phyloP scores from a whole-genome alignment of 2,329 filamentous ascomycete genomes.

The Cylindrodendrum hubeiense region DNA sequence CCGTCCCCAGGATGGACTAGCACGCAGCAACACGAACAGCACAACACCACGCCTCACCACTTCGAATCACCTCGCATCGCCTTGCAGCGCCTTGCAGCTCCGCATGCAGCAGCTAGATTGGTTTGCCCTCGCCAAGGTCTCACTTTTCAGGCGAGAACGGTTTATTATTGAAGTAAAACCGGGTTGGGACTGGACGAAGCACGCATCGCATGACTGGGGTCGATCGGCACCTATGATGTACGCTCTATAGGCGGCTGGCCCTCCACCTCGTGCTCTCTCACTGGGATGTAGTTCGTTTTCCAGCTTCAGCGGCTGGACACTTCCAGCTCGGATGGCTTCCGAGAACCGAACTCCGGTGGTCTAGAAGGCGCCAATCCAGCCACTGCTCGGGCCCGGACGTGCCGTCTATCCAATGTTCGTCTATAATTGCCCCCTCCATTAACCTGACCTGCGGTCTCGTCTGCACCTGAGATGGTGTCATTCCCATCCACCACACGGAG shows the following conservation, averaged over 20 bases:
- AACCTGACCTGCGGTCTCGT: not conserved
- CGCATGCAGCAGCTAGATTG: constrained; percentile 27
- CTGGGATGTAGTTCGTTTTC: not conserved
- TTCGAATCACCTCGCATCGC: constrained; percentile 41
- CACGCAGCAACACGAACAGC: constrained; percentile 37
- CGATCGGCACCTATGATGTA: not conserved
- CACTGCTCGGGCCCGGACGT: not conserved
- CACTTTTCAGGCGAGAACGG: constrained; percentile 24
- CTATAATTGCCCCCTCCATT: not conserved
- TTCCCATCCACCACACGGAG: not conserved
- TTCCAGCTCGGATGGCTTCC: not conserved
- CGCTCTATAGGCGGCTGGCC: not conserved
- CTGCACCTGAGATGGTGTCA: constrained; percentile 7
- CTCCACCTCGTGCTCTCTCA: not conserved
- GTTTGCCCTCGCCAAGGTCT: constrained; percentile 15
- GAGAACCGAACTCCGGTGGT: not conserved
- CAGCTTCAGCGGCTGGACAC: not conserved
- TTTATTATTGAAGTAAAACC: not conserved
- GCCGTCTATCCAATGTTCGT: not conserved
- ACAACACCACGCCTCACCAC: constrained; percentile 29
- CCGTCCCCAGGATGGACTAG: constrained; percentile 30
- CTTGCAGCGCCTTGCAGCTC: constrained; percentile 22
- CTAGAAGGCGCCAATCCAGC: constrained; percentile 9
- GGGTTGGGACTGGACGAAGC: not conserved
- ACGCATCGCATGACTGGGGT: not conserved